Conservation (phyloP, 164 flowering plant species). For the Pachysandra terminalis region DNA sequence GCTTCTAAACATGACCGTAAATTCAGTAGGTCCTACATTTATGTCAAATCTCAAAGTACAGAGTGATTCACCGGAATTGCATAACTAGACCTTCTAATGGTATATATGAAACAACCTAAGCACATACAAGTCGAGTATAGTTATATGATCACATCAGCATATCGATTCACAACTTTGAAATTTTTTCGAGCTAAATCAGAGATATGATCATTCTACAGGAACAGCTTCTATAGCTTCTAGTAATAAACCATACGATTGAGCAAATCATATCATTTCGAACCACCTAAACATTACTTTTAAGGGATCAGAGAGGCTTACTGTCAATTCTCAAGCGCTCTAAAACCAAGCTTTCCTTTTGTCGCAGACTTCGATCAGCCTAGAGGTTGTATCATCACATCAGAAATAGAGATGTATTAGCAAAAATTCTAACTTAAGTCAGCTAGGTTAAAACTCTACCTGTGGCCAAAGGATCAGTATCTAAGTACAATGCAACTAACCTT, state of each 20-base stretch:
- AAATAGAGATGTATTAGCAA: slow-evolving; percentile 12
- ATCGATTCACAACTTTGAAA: no score
- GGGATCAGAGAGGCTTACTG: slow-evolving; percentile 55
- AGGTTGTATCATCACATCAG: slow-evolving; percentile 24
- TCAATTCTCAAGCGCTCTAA: slow-evolving; percentile 95
- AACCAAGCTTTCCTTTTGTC: slow-evolving; percentile 77
- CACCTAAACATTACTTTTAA: not conserved
- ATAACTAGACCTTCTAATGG: no score
- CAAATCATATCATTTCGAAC: not conserved
- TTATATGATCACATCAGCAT: no score
- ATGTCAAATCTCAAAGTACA: no score
- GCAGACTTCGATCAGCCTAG: slow-evolving; percentile 93
- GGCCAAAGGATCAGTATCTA: not conserved
- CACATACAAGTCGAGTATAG: no score
- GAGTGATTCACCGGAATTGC: no score
- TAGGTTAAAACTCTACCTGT: not conserved
- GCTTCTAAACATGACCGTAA: not conserved
- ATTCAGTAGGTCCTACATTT: no score
- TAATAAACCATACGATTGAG: not conserved
- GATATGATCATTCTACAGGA: not conserved
- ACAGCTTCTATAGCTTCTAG: not conserved
- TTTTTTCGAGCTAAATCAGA: not conserved
- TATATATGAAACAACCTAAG: no score
- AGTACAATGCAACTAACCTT: slow-evolving; percentile 46
- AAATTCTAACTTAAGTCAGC: slow-evolving; percentile 6